Percentiles rank a stretch among this genome's conserved stretches.
Evolutionary conservation across 495 filamentous ascomycete species (phyloP).

Genomic region (Hypoxylon intermedium): DNA sequence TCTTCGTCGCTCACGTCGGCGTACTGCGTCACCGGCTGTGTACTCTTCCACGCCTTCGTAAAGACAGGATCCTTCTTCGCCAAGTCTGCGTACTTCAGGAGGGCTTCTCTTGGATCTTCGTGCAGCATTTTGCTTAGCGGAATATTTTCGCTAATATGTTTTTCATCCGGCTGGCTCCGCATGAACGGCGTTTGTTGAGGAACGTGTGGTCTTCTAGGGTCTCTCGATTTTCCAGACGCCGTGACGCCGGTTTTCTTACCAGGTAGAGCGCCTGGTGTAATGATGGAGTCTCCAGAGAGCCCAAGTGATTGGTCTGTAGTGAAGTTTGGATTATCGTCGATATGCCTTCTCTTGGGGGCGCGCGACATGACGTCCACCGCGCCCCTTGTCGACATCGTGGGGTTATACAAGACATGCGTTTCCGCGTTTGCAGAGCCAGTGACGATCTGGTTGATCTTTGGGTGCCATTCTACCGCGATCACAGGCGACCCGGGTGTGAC

Average conservation of each 20-base stretch:
- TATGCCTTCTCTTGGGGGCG: constrained; percentile 90
- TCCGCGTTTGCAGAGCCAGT: constrained; percentile 91
- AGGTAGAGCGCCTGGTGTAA: constrained; percentile 66
- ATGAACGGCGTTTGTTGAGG: constrained; percentile 89
- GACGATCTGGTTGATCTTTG: constrained; percentile 93
- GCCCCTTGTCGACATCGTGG: constrained; percentile 77
- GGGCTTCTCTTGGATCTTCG: constrained; percentile 92
- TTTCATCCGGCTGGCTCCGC: constrained; percentile 88
- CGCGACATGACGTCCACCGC: constrained; percentile 90
- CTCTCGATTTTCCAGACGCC: constrained; percentile 77
- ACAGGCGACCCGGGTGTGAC: constrained; percentile 83
- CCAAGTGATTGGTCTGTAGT: constrained; percentile 82
- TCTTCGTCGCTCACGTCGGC: constrained; percentile 93
- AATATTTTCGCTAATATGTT: constrained; percentile 84
- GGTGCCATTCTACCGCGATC: constrained; percentile 87
- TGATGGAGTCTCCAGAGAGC: constrained; percentile 81
- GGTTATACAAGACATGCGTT: constrained; percentile 89
- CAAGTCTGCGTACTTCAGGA: constrained; percentile 93
- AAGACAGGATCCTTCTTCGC: constrained; percentile 94
- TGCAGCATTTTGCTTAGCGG: constrained; percentile 94
- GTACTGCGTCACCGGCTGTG: constrained; percentile 92
- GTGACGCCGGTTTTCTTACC: constrained; percentile 67
- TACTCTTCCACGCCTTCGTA: constrained; percentile 89
- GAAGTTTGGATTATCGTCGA: constrained; percentile 87
- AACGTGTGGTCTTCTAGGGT: constrained; percentile 80